Percentiles rank a stretch among this genome's conserved stretches.
These are phyloP conservation scores for Dothistroma pini DNA, from an alignment of 2,329 filamentous ascomycete species.

Conservation along the genomic window DNA sequence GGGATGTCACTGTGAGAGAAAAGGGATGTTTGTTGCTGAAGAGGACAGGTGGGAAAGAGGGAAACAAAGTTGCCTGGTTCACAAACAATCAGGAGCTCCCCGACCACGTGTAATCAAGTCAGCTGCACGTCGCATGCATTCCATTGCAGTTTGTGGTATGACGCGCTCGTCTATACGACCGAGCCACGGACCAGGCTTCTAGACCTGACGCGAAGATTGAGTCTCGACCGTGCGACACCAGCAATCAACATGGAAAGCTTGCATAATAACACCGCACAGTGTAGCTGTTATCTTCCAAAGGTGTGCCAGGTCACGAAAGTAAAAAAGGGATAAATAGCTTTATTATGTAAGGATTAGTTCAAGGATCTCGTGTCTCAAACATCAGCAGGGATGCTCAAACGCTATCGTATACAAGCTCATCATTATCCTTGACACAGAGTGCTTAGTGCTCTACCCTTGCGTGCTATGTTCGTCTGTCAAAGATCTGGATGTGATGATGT, in stretches of 20 bases:
- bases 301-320: too few species aligned
- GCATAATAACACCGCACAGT: too few species aligned
- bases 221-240: neutral
- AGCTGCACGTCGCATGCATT: neutral
- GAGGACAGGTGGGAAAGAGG: neutral
- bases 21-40: too few species aligned
- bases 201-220: neutral
- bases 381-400: neutral
- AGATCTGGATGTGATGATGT: too few species aligned
- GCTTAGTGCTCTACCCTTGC: neutral
- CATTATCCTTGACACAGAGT: neutral
- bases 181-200: neutral
- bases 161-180: neutral
- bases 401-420: neutral
- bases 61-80: neutral
- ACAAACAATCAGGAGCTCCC: neutral
- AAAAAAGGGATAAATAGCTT: neutral
- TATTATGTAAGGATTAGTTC: neutral
- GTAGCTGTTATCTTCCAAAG: too few species aligned
- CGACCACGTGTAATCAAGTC: neutral
- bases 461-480: too few species aligned
- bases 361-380: neutral
- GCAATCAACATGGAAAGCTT: neutral
- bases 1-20: neutral
- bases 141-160: neutral